These are phyloP conservation scores for Xylaria curta DNA, from an alignment of 495 filamentous ascomycete genomes.

Conservation along the genomic window DNA sequence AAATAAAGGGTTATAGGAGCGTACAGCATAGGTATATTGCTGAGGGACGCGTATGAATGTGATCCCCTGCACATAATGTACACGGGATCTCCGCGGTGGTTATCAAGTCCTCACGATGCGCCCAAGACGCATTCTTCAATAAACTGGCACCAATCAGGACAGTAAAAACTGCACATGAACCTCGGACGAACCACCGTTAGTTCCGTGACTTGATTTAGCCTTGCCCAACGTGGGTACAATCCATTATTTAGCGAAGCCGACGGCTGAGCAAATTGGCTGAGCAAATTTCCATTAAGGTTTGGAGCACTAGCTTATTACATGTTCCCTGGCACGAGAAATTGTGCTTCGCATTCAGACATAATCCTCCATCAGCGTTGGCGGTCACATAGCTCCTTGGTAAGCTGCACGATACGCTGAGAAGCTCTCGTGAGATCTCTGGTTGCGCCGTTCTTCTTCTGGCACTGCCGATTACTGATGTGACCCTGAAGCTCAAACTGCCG, in stretches of 20 bases:
- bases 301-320: conserved; percentile 15
- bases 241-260: conserved; percentile 19
- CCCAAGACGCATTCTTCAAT: background rate
- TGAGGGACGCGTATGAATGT: conserved; percentile 16
- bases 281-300: conserved; percentile 13
- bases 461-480: conserved; percentile 18
- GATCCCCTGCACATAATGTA: conserved; percentile 14
- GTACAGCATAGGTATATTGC: conserved; percentile 11
- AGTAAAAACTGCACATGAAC: background rate
- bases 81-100: conserved; percentile 24
- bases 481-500: conserved; percentile 18
- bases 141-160: conserved; percentile 14
- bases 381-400: conserved; percentile 14
- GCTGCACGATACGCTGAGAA: conserved; percentile 16
- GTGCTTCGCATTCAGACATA: background rate
- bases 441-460: conserved; percentile 11
- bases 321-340: background rate
- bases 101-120: conserved; percentile 18
- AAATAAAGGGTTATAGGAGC: conserved; percentile 5
- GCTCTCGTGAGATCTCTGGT: conserved; percentile 9
- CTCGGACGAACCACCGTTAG: conserved; percentile 2
- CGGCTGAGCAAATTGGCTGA: background rate
- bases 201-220: conserved; percentile 8
- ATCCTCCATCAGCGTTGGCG: background rate
- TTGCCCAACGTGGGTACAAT: conserved; percentile 14